Evolutionary conservation across 1,139 yeast genomes (phyloP).

Genomic region (Wickerhamomyces sp.): DNA sequence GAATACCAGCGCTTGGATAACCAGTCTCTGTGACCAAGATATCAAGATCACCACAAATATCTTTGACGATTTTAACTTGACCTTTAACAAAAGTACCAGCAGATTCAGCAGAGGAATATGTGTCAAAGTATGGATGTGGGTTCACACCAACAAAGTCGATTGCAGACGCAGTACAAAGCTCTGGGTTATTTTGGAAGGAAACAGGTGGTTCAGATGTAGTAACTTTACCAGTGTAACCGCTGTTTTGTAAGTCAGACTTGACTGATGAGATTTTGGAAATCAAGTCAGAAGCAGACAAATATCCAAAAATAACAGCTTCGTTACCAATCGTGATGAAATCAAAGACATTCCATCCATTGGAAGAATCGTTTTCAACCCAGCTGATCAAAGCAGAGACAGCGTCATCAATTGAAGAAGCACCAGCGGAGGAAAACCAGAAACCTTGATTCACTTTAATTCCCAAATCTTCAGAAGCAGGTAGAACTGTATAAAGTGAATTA

Average conservation of each 20-base stretch:
- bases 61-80: slow-evolving; percentile 51
- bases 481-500: slow-evolving; percentile 56
- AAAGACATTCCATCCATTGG: slow-evolving; percentile 62
- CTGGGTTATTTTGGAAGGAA: slow-evolving; percentile 56
- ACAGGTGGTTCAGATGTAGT: slow-evolving; percentile 89
- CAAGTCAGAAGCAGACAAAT: slow-evolving; percentile 52
- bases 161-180: slow-evolving; percentile 55
- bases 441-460: slow-evolving; percentile 84
- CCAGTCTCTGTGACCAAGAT: slow-evolving; percentile 76
- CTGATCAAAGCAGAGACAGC: slow-evolving; percentile 50
- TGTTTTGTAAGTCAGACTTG: slow-evolving; percentile 47
- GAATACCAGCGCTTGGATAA: slow-evolving; percentile 70
- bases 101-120: slow-evolving; percentile 49
- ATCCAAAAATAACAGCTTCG: slow-evolving; percentile 71
- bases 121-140: slow-evolving; percentile 81
- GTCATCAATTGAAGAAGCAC: slow-evolving; percentile 63
- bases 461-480: slow-evolving; percentile 52
- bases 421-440: slow-evolving; percentile 64
- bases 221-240: slow-evolving; percentile 74
- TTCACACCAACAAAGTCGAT: slow-evolving; percentile 81
- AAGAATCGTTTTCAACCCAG: slow-evolving; percentile 35
- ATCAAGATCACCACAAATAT: slow-evolving; percentile 47
- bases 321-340: slow-evolving; percentile 78
- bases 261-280: slow-evolving; percentile 60
- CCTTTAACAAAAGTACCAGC: slow-evolving; percentile 71